phyloP scores from a whole-genome alignment of 148 eudicot species.

The Gaultheria prostrata region DNA sequence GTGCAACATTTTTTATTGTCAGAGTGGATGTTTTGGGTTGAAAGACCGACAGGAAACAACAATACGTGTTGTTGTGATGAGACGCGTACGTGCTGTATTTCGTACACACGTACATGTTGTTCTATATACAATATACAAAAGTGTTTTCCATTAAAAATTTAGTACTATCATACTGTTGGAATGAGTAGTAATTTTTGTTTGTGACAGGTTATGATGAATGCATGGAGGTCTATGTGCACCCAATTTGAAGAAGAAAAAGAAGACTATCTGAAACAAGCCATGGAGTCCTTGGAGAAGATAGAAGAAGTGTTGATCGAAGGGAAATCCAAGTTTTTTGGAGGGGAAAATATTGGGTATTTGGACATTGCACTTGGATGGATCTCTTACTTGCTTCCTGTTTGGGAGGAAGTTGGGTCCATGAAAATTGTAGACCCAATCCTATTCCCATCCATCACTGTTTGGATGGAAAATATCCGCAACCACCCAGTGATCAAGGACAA shows the following conservation, averaged over 20 bases:
- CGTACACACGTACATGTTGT: too few relatives aligned
- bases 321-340: constrained; percentile 23
- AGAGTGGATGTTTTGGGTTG: too few relatives aligned
- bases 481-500: constrained; percentile 18
- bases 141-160: too few relatives aligned
- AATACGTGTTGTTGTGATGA: too few relatives aligned
- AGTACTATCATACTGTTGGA: too few relatives aligned
- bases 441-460: constrained; percentile 20
- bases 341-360: constrained; percentile 28
- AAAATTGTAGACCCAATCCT: constrained; percentile 19
- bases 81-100: too few relatives aligned
- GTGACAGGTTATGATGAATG: neutral
- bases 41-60: too few relatives aligned
- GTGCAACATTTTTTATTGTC: too few relatives aligned
- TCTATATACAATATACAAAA: too few relatives aligned
- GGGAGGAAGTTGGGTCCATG: constrained; percentile 28
- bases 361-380: constrained; percentile 26
- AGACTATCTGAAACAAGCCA: constrained; percentile 6
- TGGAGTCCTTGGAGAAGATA: constrained; percentile 23
- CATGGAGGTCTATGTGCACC: constrained; percentile 4
- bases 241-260: constrained; percentile 18
- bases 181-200: neutral
- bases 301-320: constrained; percentile 23
- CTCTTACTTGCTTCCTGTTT: constrained; percentile 15
- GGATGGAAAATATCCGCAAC: constrained; percentile 21